Base-by-base conservation (phyloP, 768 basidiomycete genomes). In the Phylloporus rhodoxanthus region DNA sequence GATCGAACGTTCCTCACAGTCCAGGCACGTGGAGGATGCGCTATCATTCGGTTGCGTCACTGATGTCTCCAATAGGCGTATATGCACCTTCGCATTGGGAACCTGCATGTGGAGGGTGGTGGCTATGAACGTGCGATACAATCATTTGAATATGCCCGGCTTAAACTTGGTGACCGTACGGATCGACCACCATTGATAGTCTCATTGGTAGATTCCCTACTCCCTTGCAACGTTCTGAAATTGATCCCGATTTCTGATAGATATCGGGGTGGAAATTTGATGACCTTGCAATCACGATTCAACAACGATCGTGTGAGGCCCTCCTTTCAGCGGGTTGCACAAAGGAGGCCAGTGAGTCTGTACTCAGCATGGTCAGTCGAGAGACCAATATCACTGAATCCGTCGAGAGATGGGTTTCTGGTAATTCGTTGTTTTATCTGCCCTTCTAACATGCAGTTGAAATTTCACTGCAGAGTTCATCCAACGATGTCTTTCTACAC, bases 221-320 rank as follows among this genome's bases (percentile, higher is more conserved):
- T n/a, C n/a, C n/a, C n/a, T n/a, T n/a, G n/a, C n/a, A n/a, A n/a
- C n/a, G 6, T 39, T 21, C 13, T 23, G 17, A 13, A n/a, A 43
- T 10, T 30, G 26, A 19, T 29, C 17, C 8, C 2, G 7, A 23
- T 23, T 3, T 13, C 8, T 14, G 7, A 21, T n/a, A 56, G 55
- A 47, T 56, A 41, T 44, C n/a, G 2, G 55, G 55, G 2, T 54
- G 52, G 55, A 32, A 34, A 2, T 56, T 54, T 19, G 43, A 56
- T 8, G 8, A 26, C 29, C 17, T 54, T 3, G 15, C 5, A 0
- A 11, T 33, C 30, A 11, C 4, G 6, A 38, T 53, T 25, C 38
- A 21, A 32, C 43, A 37, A 6, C 29, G n/a, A 1, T 29, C 42
- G 23, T 52, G 54, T 17, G 54, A 56, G 15, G 50, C 47, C 19